Evolutionary conservation across 2,329 filamentous ascomycete genomes (phyloP), one percentile per base, ranked within the genome.

Genomic region (Aspergillus brasiliensis): DNA sequence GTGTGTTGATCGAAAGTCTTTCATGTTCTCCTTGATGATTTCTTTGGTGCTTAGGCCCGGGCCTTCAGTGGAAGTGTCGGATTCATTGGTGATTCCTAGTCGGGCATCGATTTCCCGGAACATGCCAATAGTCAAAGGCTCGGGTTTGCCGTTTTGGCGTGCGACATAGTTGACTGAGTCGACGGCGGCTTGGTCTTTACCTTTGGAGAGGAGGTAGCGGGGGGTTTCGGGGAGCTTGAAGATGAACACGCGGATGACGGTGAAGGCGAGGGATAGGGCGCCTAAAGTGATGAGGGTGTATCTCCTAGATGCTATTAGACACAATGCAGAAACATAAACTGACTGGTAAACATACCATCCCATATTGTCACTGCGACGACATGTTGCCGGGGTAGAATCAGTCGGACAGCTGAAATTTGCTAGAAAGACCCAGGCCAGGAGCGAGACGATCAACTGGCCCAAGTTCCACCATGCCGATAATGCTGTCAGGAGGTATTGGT

Each of bases 381-480:
- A 73, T 4, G 63, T 70, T 5, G 59, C 66, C 0, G 68, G 65
- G 1, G 67, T 69, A 1, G 66, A 57, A 42, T 70, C 63, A 0
- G 67, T 68, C 8, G 69, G 62, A 28, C 70, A 73, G 51, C 62
- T 67, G 37, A 65, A 73, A 38, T 71, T 71, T n/a, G 70, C 67
- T 8, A 72, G 42, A 34, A 71, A 72, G 1, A 68, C 71, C 70
- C 70, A 73, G 15, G 69, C 65, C 10, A 73, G 25, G 6, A 73
- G 46, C 1, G 69, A 71, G 1, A 71, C 67, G 5, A 72, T 62
- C 1, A 80, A 71, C 62, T 83, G 80, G 3, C 81, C 80, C 11
- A 83, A 44, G 34, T 79, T 80, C 81, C 80, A 82, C 80, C 80
- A 82, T 1, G 72, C 75, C 0, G 81, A 80, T 11, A 83, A 69